Percentiles rank a stretch among this genome's conserved stretches.
Evolutionary conservation across 306 rosid species (phyloP).

Genomic region (Cucurbita maxima): DNA sequence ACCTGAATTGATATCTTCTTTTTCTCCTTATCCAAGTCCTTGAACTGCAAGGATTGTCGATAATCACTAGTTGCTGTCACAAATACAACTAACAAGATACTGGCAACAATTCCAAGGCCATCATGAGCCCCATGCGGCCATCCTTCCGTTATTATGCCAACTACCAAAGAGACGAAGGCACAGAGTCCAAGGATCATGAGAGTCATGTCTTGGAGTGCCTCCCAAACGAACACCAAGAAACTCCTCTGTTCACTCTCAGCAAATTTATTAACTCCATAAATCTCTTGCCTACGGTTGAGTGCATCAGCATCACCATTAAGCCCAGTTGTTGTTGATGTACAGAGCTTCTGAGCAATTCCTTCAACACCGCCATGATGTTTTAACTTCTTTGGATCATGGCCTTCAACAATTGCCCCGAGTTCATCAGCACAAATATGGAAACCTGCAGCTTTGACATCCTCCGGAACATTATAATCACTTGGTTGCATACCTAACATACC

Average conservation of each 20-base stretch:
- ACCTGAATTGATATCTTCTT: slow-evolving; percentile 81
- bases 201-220: slow-evolving; percentile 97
- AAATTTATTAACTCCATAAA: slow-evolving; percentile 73
- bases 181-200: slow-evolving; percentile 87
- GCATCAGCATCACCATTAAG: slow-evolving; percentile 25
- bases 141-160: slow-evolving; percentile 78
- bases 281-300: slow-evolving; percentile 29
- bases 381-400: slow-evolving; percentile 66
- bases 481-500: slow-evolving; percentile 38
- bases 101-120: slow-evolving; percentile 92
- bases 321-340: slow-evolving; percentile 46
- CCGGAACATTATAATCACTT: slow-evolving; percentile 55
- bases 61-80: slow-evolving; percentile 94
- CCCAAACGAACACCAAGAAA: slow-evolving; percentile 88
- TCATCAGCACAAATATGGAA: slow-evolving; percentile 71
- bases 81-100: slow-evolving; percentile 81
- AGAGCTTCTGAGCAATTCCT: slow-evolving; percentile 63
- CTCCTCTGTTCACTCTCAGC: slow-evolving; percentile 49
- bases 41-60: slow-evolving; percentile 84
- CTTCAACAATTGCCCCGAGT: slow-evolving; percentile 80
- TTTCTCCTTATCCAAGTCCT: slow-evolving; percentile 94
- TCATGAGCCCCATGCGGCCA: slow-evolving; percentile 95
- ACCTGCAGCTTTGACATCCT: slow-evolving; percentile 67
- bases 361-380: slow-evolving; percentile 46
- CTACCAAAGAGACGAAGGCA: slow-evolving; percentile 67